Evolutionary conservation across 805 yeast species (phyloP), one percentile per base, ranked within the genome.

Genomic region (Suhomyces prunicola): DNA sequence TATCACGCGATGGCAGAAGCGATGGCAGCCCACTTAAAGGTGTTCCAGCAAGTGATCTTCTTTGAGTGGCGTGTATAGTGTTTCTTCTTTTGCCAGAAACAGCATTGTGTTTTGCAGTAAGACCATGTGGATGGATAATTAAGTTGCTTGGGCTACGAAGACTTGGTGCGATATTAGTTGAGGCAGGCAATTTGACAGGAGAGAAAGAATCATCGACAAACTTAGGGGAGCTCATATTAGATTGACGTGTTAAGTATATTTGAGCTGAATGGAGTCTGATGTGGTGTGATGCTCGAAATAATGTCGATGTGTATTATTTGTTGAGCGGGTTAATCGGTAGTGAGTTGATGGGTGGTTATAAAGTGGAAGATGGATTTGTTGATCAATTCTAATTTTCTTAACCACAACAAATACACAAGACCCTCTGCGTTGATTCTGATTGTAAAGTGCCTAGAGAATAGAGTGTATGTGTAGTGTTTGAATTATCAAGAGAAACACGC

Each of bases 111-210:
- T 75, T 74, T 51, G 73, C 69, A 1, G 72, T 61, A 36, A 80
- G 61, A 0, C 84, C 84, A 59, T 80, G 84, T 2, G 82, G 80
- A 48, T 55, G 57, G 8, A 46, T 44, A 7, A 55, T 50, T 9
- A 55, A 44, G 15, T 23, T 42, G 46, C 31, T 42, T 8, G 46
- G 46, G 6, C 27, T 24, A 9, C 46, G 46, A 23, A 24, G 42
- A 39, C 12, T 36, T 13, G 42, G 13, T 8, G 24, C 42, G 24
- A 19, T 39, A 35, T 13, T 13, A 3, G 41, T 40, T 6, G 45
- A 35, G 29, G 15, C 23, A 4, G 60, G 60, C 19, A 57, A 53
- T 48, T 57, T 57, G 31, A 57, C 50, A 9, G 60, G 60, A 1
- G 60, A 57, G 33, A 57, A 57, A 15, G 56, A 35, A n/a, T 57